Percentiles rank a stretch among this genome's conserved stretches.
Conservation (phyloP, 2,329 filamentous ascomycete genomes). For the Arthrobotrys musiformis region DNA sequence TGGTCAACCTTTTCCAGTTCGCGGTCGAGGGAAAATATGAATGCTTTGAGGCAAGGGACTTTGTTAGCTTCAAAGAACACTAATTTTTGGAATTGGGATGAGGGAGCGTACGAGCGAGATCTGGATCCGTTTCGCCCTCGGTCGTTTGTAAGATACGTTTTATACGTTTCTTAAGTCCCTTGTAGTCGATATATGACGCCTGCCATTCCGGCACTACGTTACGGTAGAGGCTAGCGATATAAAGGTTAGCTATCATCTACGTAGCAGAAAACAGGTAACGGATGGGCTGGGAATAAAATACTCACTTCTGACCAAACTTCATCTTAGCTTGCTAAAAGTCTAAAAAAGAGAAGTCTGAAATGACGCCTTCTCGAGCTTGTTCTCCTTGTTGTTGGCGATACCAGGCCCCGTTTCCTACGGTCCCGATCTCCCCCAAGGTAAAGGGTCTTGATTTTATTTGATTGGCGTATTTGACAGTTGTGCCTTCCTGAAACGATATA, state of each 20-base stretch:
- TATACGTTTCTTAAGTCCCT: conserved; percentile 92
- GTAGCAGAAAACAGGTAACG: conserved; percentile 12
- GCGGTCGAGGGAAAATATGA: conserved; percentile 95
- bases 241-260: conserved; percentile 5
- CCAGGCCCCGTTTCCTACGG: background rate
- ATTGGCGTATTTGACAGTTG: background rate
- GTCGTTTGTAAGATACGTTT: conserved; percentile 76
- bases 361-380: background rate
- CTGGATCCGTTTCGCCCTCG: conserved; percentile 77
- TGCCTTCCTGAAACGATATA: conserved; percentile 23
- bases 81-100: background rate
- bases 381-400: background rate
- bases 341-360: background rate
- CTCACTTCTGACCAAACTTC: conserved; percentile 73
- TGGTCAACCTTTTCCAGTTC: conserved; percentile 96
- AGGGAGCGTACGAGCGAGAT: conserved; percentile 82
- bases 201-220: conserved; percentile 91
- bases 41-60: conserved; percentile 71
- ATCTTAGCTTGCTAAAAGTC: conserved; percentile 62
- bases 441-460: background rate
- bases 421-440: background rate
- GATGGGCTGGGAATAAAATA: background rate
- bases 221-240: conserved; percentile 71
- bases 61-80: background rate
- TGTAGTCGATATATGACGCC: conserved; percentile 86